Base-by-base conservation (phyloP, 495 filamentous ascomycete species). In the Bathelium albidoporum region DNA sequence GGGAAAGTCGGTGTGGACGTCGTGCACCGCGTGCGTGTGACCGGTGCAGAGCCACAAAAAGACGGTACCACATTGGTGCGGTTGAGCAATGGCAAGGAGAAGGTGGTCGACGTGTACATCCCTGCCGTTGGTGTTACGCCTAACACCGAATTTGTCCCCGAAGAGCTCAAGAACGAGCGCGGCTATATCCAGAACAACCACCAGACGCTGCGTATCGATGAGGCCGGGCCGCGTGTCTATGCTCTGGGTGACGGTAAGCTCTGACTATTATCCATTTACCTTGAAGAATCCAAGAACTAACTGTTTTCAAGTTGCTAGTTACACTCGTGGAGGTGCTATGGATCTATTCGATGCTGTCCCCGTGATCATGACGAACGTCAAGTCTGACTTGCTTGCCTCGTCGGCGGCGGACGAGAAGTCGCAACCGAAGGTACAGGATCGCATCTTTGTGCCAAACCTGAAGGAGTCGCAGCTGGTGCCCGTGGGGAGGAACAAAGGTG, bases 401-500 rank as follows among this genome's bases (percentile, higher is more conserved):
- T 64, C 62, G 14, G 29, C 64, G 14, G 64, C 63, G 18, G 52
- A 2, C 11, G 41, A 64, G 55, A 45, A 49, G 43, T 28, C 26
- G 22, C 31, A 61, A 14, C 20, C 18, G 45, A 59, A 58, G 28
- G 55, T 66, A 3, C 59, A 62, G 29, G 74, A 77, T 61, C 39
- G 66, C n/a, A 62, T 59, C 24, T 76, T 72, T 65, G 68, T 65
- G 28, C 29, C 59, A 28, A 73, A 75, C 31, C 28, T 65, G 9
- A 61, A 44, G 29, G 75, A 77, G 67, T 67, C 70, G 64, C 74
- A 76, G 68, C 64, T 81, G 43, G 80, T 83, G 55, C 83, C 85
- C 0, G 78, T 86, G 63, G 85, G 84, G 0, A 69, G 66, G 41
- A 75, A 69, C 39, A 78, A 76, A 55, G 83, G 82, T 14, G 81